Evolutionary conservation across 108 stramenopile species (phyloP).

Genomic region (Heterococcus sp.): DNA sequence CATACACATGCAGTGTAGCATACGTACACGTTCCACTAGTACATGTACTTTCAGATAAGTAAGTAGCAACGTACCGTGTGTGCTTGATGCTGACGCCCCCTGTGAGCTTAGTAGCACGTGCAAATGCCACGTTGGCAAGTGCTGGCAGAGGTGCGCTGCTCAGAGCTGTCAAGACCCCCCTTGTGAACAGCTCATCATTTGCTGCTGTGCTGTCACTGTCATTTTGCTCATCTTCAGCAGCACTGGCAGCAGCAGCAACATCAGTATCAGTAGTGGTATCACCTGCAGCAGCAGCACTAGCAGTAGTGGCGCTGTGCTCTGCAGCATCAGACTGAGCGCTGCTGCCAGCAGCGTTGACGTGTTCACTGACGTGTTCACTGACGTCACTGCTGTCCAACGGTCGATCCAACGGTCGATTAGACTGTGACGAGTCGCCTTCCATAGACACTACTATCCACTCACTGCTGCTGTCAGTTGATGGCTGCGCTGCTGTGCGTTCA

Average conservation of each 20-base stretch:
- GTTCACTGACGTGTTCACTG: no score
- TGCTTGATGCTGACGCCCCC: not conserved
- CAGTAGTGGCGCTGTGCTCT: not conserved
- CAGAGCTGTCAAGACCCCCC: not conserved
- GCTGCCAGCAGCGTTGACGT: not conserved
- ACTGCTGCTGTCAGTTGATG: no score
- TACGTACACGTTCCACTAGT: no score
- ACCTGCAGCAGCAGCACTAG: not conserved
- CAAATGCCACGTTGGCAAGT: not conserved
- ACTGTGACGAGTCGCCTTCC: no score
- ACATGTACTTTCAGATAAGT: no score
- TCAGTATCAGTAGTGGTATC: not conserved
- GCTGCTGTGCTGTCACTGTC: not conserved
- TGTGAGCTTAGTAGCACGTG: not conserved
- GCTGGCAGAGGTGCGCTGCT: not conserved
- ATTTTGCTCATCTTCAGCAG: not conserved
- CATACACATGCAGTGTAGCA: no score
- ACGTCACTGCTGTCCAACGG: no score
- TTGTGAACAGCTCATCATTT: not conserved
- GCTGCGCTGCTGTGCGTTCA: no score
- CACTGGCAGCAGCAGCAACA: not conserved
- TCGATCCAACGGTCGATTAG: no score
- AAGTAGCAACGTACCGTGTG: no score
- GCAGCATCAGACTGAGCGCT: not conserved
- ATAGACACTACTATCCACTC: no score